A percentile compares a stretch with the other conserved stretches of the same genome.
These are phyloP conservation scores for Tylopilus sp. DNA, from an alignment of 1,284 basidiomycete species.

Conservation along the genomic window DNA sequence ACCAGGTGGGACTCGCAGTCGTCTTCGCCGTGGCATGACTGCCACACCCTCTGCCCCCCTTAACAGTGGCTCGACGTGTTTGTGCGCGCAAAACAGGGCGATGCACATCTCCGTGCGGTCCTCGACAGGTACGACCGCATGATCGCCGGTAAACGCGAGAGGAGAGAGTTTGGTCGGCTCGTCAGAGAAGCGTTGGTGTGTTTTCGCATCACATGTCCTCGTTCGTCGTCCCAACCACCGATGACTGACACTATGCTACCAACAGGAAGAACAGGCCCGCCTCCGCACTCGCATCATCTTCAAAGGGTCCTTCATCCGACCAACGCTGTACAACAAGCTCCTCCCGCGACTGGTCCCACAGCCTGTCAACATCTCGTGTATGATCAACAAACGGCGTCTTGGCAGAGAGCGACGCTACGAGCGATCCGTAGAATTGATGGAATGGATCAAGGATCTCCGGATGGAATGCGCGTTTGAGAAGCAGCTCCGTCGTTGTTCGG, in stretches of 20 bases:
- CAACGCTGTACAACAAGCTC: conserved; percentile 59
- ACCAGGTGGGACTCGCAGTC: conserved; percentile 41
- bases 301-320: conserved; percentile 63
- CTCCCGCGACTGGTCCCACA: conserved; percentile 78
- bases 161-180: conserved; percentile 44
- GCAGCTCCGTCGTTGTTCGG: conserved; percentile 27
- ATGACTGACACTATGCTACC: conserved; percentile 1
- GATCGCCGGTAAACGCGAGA: conserved; percentile 49
- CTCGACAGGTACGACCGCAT: conserved; percentile 54
- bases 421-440: conserved; percentile 33
- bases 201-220: conserved; percentile 1
- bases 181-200: conserved; percentile 51
- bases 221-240: neutral
- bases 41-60: neutral
- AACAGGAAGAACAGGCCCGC: conserved; percentile 46
- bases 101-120: conserved; percentile 43
- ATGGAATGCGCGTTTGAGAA: conserved; percentile 57
- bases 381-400: conserved; percentile 59
- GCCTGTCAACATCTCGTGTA: conserved; percentile 61
- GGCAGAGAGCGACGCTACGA: conserved; percentile 47
- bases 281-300: conserved; percentile 57
- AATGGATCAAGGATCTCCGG: conserved; percentile 43
- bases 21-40: neutral
- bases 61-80: conserved; percentile 63
- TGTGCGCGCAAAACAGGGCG: conserved; percentile 48